phyloP scores from a whole-genome alignment of 116 monocot genomes.

The Cymodocea nodosa region DNA sequence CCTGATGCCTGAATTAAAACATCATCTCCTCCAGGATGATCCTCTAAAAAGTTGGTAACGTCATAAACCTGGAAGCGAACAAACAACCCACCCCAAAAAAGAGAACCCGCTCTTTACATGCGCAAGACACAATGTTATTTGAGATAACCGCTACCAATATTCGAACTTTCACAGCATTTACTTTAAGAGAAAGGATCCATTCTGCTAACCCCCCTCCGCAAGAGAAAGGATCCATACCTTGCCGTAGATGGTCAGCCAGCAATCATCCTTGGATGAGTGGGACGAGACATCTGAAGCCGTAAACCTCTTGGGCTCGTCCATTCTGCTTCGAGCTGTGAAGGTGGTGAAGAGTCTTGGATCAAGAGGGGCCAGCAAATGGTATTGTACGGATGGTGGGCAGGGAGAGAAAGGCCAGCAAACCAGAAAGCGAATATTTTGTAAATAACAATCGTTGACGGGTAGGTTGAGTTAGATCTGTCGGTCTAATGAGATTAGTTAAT shows the following conservation, averaged over 20 bases:
- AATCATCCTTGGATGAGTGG: constrained; percentile 11
- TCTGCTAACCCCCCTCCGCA: too few species aligned
- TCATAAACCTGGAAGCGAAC: constrained; percentile 18
- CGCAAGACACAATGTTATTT: too few species aligned
- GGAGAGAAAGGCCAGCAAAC: too few species aligned
- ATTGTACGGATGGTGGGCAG: too few species aligned
- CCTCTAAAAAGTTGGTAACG: constrained; percentile 38
- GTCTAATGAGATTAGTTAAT: too few species aligned
- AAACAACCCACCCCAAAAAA: neutral
- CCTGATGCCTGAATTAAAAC: constrained; percentile 51
- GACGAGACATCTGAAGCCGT: constrained; percentile 8
- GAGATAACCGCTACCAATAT: too few species aligned
- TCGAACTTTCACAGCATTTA: too few species aligned
- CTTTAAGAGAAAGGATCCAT: too few species aligned
- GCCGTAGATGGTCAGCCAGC: constrained; percentile 18
- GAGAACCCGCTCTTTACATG: too few species aligned
- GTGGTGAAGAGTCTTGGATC: neutral
- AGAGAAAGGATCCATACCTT: constrained; percentile 4
- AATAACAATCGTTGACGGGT: too few species aligned
- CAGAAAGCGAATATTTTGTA: too few species aligned
- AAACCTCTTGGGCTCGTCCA: constrained; percentile 9
- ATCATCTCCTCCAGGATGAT: constrained; percentile 70
- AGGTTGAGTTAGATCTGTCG: too few species aligned
- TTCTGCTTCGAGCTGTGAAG: neutral
- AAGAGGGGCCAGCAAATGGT: neutral